These are phyloP conservation scores for Tulasnella sp. DNA, from an alignment of 768 basidiomycete species.

Conservation along the genomic window DNA sequence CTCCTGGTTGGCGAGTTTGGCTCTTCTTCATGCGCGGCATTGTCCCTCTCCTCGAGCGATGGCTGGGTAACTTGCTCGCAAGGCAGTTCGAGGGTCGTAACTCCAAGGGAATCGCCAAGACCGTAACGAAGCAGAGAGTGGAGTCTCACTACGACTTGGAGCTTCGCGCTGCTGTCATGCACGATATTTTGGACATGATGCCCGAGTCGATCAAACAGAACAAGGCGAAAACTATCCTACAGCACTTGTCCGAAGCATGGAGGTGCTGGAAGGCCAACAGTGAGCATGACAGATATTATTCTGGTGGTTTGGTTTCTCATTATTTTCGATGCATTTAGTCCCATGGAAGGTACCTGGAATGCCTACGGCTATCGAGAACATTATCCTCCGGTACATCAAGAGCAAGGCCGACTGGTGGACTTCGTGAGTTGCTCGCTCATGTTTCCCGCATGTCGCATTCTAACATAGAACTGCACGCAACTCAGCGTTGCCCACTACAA, in stretches of 20 bases:
- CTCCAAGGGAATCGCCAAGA: constrained; percentile 93
- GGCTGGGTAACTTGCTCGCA: constrained; percentile 95
- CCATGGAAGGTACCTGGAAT: constrained; percentile 99
- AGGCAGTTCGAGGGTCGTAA: constrained; percentile 98
- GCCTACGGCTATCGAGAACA: constrained; percentile 99
- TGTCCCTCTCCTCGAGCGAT: constrained; percentile 92
- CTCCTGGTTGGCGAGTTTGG: constrained; percentile 99
- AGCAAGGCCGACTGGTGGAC: constrained; percentile 99
- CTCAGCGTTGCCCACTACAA: constrained; percentile 90
- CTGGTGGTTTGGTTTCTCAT: background rate
- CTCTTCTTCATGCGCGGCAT: constrained; percentile 99
- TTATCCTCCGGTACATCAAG: constrained; percentile 98
- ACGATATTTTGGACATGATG: constrained; percentile 99
- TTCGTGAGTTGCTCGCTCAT: constrained; percentile 46
- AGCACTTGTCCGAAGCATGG: constrained; percentile 98
- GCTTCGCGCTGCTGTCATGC: constrained; percentile 97
- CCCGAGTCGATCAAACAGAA: constrained; percentile 99
- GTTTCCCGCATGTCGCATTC: background rate
- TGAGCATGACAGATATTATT: constrained; percentile 30
- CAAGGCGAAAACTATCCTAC: constrained; percentile 98
- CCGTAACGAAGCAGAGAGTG: constrained; percentile 97
- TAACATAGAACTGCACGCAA: background rate
- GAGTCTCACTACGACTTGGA: constrained; percentile 99
- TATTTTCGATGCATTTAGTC: constrained; percentile 38
- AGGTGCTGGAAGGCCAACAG: constrained; percentile 94